Percentiles rank a stretch among this genome's conserved stretches.
phyloP scores from a whole-genome alignment of 257 asterid species.

The Solanum rostratum region DNA sequence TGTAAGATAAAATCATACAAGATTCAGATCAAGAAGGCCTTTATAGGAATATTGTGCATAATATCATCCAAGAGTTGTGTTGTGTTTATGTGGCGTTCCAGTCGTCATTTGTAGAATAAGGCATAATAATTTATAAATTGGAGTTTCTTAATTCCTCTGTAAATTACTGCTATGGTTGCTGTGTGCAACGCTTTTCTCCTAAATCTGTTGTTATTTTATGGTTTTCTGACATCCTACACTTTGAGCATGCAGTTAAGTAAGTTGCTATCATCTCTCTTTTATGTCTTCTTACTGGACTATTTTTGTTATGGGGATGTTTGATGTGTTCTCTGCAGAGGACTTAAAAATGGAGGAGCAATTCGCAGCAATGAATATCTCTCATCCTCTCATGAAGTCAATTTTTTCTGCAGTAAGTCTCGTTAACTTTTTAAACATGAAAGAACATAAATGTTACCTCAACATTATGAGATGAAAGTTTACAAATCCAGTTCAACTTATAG shows the following conservation, averaged over 20 bases:
- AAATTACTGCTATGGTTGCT: not conserved
- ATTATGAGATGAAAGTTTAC: not conserved
- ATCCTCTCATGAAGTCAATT: constrained; percentile 53
- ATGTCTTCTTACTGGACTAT: constrained; percentile 6
- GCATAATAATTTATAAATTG: not conserved
- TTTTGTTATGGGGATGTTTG: constrained; percentile 53
- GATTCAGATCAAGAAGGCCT: not conserved
- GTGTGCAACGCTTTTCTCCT: not conserved
- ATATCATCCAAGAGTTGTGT: not conserved
- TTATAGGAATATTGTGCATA: not conserved
- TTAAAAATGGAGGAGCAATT: constrained; percentile 35
- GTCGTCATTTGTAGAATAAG: not conserved
- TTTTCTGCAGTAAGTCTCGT: constrained; percentile 50
- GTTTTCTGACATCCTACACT: not conserved
- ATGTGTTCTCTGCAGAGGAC: constrained; percentile 48
- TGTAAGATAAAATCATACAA: not conserved
- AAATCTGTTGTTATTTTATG: not conserved
- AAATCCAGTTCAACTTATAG: not conserved
- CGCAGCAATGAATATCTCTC: constrained; percentile 45
- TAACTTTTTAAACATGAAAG: not conserved
- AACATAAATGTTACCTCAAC: not conserved
- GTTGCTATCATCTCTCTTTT: constrained; percentile 10
- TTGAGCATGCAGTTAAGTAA: constrained; percentile 56
- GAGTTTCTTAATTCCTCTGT: not conserved
- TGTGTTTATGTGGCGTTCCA: not conserved